These are phyloP conservation scores for Stygiomarasmius scandens DNA, from an alignment of 1,284 basidiomycete genomes.

Conservation along the genomic window DNA sequence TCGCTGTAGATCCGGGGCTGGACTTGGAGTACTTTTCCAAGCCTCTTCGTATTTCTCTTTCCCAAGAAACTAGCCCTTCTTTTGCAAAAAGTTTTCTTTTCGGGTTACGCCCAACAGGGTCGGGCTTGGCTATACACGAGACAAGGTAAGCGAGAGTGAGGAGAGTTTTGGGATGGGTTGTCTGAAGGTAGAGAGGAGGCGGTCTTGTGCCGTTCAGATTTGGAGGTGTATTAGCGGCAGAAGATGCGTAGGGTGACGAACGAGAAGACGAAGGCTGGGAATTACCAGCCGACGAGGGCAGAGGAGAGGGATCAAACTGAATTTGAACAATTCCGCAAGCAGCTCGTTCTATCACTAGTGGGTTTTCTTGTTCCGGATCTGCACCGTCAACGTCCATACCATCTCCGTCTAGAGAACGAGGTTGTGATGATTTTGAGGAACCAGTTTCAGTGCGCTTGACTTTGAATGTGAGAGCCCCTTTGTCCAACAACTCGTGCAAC, in stretches of 20 bases:
- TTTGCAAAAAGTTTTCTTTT: conserved; percentile 68
- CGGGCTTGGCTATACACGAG: conserved; percentile 65
- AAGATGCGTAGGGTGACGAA: conserved; percentile 26
- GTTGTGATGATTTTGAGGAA: neutral
- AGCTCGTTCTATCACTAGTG: neutral
- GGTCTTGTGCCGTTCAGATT: conserved; percentile 7
- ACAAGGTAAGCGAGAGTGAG: conserved; percentile 67
- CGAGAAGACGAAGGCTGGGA: neutral
- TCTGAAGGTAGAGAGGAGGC: conserved; percentile 54
- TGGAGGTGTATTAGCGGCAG: neutral
- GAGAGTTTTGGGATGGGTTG: conserved; percentile 67
- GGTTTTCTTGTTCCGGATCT: neutral
- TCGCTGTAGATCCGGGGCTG: conserved; percentile 12
- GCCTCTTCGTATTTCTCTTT: conserved; percentile 47
- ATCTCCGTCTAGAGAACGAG: no score
- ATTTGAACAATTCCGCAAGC: conserved; percentile 10
- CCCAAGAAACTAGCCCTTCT: conserved; percentile 60
- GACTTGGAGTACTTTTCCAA: conserved; percentile 16
- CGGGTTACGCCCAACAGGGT: conserved; percentile 71
- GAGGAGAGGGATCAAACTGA: conserved; percentile 2
- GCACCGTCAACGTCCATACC: no score
- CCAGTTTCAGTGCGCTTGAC: neutral
- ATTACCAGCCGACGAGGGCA: neutral
- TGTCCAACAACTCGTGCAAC: conserved; percentile 65
- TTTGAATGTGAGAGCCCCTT: conserved; percentile 47